Base-by-base conservation (phyloP, 2,329 filamentous ascomycete species). In the Aurifilum marmelostoma region DNA sequence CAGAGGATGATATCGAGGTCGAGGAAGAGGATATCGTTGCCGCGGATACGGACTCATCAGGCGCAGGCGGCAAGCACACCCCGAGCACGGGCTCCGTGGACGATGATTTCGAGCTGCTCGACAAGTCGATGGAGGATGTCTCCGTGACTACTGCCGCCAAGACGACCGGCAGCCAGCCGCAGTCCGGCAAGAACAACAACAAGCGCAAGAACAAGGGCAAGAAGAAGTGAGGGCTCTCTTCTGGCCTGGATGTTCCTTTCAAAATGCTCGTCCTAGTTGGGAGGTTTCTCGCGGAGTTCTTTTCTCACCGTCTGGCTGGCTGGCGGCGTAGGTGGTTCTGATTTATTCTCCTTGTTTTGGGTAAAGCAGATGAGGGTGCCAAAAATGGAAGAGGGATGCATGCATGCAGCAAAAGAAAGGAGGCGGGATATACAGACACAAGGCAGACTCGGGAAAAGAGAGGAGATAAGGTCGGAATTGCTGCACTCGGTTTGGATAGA, bases 31-130 rank as follows among this genome's bases (percentile, higher is more conserved):
- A 76, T 32, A 39, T 69, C 8, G 76, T 77, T 29, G 78, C 79
- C 34, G 73, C 74, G 21, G 81, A 82, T 47, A 81, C 83, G 54
- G 81, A 82, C 32, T 83, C 84, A 18, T 86, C 87, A 71, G 69
- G 67, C 32, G 80, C 78, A 5, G 79, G 83, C 56, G 69, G 67
- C 21, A 82, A 87, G 78, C 79, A 79, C 69, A 86, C 86, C 39
- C 82, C 86, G 29, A 86, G 83, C 76, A 87, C 84, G 29, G 87
- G 86, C 75, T 88, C 87, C 1, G 83, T 85, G 27, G 83, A 82
- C 67, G 88, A 87, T 66, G 86, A 89, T 76, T 90, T 88, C 78
- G 88, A 91, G 80, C 78, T 89, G 56, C 79, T 90, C 12, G 87
- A 89, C 75, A 88, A 88, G 80, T 87, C 85, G 74, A 82, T 85